These are phyloP conservation scores for Lentinula lateritia DNA, from an alignment of 768 basidiomycete species.

Conservation along the genomic window DNA sequence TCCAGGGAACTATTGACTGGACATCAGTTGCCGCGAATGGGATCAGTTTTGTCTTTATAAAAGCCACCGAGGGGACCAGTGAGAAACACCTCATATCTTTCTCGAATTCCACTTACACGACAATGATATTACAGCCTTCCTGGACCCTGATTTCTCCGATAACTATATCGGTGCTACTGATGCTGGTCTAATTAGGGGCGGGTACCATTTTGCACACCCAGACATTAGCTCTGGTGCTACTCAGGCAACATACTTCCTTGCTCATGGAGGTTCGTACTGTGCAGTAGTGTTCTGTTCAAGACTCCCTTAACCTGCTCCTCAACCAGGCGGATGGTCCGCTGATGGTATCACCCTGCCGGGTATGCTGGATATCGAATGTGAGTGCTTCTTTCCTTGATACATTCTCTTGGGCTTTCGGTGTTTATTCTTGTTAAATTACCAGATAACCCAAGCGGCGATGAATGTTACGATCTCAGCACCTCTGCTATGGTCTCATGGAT, in stretches of 20 bases:
- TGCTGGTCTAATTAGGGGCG: constrained; percentile 51
- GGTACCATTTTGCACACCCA: constrained; percentile 58
- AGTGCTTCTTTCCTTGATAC: constrained; percentile 9
- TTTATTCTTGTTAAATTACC: background rate
- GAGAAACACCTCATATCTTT: constrained; percentile 7
- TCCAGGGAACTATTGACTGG: constrained; percentile 49
- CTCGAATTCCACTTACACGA: background rate
- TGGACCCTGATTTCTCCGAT: constrained; percentile 35
- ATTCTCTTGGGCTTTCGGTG: background rate
- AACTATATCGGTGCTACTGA: constrained; percentile 55
- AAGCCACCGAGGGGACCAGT: constrained; percentile 64
- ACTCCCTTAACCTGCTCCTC: background rate
- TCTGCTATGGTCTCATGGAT: constrained; percentile 63
- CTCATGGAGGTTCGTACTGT: constrained; percentile 39
- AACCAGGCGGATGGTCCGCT: constrained; percentile 43
- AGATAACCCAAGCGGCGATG: constrained; percentile 48
- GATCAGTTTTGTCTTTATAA: constrained; percentile 55
- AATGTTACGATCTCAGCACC: constrained; percentile 49
- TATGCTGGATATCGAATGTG: constrained; percentile 59
- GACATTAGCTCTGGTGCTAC: constrained; percentile 45
- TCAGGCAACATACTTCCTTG: constrained; percentile 57
- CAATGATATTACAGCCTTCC: constrained; percentile 24
- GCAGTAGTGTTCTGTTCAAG: background rate
- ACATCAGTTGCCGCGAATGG: constrained; percentile 44
- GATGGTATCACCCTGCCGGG: constrained; percentile 62